phyloP scores from a whole-genome alignment of 2,329 filamentous ascomycete genomes.

The Colletotrichum tropicale region DNA sequence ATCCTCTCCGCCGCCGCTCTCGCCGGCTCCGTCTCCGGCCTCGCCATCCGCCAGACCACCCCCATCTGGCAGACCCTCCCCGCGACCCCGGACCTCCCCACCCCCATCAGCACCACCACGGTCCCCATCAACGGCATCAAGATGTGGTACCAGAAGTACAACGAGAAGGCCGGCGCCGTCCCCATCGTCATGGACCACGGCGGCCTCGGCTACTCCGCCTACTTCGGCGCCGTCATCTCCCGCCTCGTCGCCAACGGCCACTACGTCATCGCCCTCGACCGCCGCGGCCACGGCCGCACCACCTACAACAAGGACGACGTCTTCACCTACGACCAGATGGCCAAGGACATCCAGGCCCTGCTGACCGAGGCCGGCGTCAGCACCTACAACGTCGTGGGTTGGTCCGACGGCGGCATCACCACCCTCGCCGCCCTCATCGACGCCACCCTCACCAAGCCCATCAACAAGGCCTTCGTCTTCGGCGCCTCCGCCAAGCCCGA shows the following conservation, averaged over 20 bases:
- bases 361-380: slow-evolving; percentile 32
- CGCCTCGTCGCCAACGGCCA: slow-evolving; percentile 33
- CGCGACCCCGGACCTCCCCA: slow-evolving; percentile 38
- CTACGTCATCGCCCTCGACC: slow-evolving; percentile 44
- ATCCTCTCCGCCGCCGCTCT: background rate
- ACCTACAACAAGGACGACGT: slow-evolving; percentile 36
- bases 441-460: slow-evolving; percentile 29
- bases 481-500: slow-evolving; percentile 33
- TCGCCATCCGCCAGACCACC: slow-evolving; percentile 27
- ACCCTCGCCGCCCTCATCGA: slow-evolving; percentile 40
- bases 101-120: slow-evolving; percentile 31
- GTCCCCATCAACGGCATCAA: slow-evolving; percentile 39
- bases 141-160: slow-evolving; percentile 47
- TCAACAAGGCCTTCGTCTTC: slow-evolving; percentile 45
- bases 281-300: slow-evolving; percentile 44
- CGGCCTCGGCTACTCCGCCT: slow-evolving; percentile 45
- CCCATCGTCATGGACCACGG: slow-evolving; percentile 44
- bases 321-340: slow-evolving; percentile 43
- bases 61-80: slow-evolving; percentile 39
- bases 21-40: slow-evolving; percentile 15
- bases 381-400: slow-evolving; percentile 40
- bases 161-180: slow-evolving; percentile 31
- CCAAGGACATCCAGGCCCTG: slow-evolving; percentile 36
- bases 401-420: slow-evolving; percentile 45
- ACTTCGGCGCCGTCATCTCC: slow-evolving; percentile 42